Evolutionary conservation across 805 yeast genomes (phyloP).

Genomic region (Myxozyma geophila): DNA sequence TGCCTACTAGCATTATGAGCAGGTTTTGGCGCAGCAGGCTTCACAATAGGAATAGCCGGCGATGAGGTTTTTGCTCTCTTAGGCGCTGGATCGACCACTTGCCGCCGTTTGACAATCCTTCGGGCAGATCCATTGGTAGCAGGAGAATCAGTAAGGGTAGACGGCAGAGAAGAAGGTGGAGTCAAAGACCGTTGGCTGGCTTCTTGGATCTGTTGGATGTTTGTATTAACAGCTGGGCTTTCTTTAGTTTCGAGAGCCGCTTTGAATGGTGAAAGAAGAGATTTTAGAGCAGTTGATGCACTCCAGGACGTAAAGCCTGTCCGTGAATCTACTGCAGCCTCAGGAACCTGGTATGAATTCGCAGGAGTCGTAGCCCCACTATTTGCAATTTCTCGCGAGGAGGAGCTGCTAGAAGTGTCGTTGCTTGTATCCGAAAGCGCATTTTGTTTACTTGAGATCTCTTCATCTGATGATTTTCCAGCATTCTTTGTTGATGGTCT

Average conservation of each 20-base stretch:
- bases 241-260: neutral
- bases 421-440: neutral
- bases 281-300: neutral
- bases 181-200: neutral
- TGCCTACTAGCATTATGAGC: no score
- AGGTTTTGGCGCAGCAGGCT: no score
- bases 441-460: neutral
- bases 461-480: neutral
- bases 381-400: neutral
- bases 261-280: constrained; percentile 3
- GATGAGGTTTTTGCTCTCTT: no score
- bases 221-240: no score
- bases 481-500: neutral
- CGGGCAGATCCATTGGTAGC: neutral
- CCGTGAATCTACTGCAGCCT: neutral
- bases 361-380: neutral
- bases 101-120: neutral
- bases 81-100: neutral
- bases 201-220: no score
- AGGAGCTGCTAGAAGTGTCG: neutral
- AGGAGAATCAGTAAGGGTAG: neutral
- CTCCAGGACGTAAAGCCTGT: neutral
- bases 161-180: neutral
- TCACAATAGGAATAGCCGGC: no score
- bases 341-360: neutral